Conservation (phyloP, 352 stramenopile genomes). For the Peronosclerospora sorghi region DNA sequence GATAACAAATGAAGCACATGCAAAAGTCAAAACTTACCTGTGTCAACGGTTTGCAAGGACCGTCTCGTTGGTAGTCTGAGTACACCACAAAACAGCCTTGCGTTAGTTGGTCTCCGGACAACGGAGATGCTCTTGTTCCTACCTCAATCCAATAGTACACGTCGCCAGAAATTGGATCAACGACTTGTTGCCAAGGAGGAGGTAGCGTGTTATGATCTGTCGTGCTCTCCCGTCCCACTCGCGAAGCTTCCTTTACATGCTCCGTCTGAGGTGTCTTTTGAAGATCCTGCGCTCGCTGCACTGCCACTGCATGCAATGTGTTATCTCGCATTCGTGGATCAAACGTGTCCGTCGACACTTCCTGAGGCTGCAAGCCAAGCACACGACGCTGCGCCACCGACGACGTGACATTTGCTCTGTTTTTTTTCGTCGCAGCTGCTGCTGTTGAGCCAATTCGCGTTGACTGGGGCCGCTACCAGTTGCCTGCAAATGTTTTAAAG, state of each 20-base stretch:
- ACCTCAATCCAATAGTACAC: conserved; percentile 81
- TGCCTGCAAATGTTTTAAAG: conserved; percentile 44
- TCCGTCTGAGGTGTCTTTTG: conserved; percentile 19
- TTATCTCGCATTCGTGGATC: conserved; percentile 61
- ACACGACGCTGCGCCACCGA: conserved; percentile 30
- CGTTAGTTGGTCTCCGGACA: too few relatives aligned
- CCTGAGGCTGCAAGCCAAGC: conserved; percentile 9
- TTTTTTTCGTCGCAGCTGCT: conserved; percentile 41
- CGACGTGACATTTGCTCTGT: conserved; percentile 34
- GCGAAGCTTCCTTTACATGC: conserved; percentile 10
- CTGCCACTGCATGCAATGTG: conserved; percentile 53
- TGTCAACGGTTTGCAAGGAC: conserved; percentile 13
- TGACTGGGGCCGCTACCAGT: conserved; percentile 60
- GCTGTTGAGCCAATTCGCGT: conserved; percentile 47
- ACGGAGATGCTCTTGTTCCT: not conserved
- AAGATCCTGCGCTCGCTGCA: conserved; percentile 31
- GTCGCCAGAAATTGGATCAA: conserved; percentile 39
- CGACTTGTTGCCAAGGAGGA: conserved; percentile 40
- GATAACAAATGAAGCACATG: too few relatives aligned
- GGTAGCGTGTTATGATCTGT: conserved; percentile 19
- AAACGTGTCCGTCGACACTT: conserved; percentile 9
- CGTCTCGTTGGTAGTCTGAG: conserved; percentile 61
- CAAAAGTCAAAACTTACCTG: not conserved
- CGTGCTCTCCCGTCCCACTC: conserved; percentile 3
- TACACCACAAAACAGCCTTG: not conserved